A percentile compares a stretch with the other conserved stretches of the same genome.
Conservation (phyloP, 2,329 filamentous ascomycete genomes). For the Nothophoma quercina region DNA sequence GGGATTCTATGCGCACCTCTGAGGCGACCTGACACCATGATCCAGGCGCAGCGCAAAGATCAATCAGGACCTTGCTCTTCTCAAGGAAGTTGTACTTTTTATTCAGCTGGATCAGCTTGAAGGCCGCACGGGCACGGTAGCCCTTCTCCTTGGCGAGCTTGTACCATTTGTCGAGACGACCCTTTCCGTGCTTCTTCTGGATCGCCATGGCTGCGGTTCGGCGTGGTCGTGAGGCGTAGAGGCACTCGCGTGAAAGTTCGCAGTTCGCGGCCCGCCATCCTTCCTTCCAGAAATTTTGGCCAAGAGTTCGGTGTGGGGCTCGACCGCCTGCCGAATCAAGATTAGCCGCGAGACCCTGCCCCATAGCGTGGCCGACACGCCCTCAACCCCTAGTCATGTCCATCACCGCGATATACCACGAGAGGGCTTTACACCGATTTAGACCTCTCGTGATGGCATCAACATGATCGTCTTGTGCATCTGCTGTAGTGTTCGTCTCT, state of each 20-base stretch:
- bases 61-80: constrained; percentile 93
- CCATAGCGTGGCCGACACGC: too few species aligned
- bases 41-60: constrained; percentile 96
- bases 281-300: too few species aligned
- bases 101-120: constrained; percentile 98
- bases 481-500: too few species aligned
- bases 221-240: constrained; percentile 23
- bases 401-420: too few species aligned
- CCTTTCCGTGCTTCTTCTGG: constrained; percentile 98
- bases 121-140: constrained; percentile 92
- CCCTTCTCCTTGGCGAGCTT: constrained; percentile 98
- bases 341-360: too few species aligned
- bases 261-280: too few species aligned
- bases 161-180: constrained; percentile 98
- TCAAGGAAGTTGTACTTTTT: constrained; percentile 99
- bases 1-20: constrained; percentile 70
- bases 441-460: too few species aligned
- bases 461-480: too few species aligned
- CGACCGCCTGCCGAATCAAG: too few species aligned
- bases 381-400: too few species aligned
- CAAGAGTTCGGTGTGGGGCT: too few species aligned
- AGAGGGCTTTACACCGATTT: too few species aligned
- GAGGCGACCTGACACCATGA: constrained; percentile 71
- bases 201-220: constrained; percentile 75
- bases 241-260: constrained; percentile 19